Percentiles rank a stretch among this genome's conserved stretches.
Evolutionary conservation across 495 filamentous ascomycete species (phyloP).

Genomic region (Thozetella sp.): DNA sequence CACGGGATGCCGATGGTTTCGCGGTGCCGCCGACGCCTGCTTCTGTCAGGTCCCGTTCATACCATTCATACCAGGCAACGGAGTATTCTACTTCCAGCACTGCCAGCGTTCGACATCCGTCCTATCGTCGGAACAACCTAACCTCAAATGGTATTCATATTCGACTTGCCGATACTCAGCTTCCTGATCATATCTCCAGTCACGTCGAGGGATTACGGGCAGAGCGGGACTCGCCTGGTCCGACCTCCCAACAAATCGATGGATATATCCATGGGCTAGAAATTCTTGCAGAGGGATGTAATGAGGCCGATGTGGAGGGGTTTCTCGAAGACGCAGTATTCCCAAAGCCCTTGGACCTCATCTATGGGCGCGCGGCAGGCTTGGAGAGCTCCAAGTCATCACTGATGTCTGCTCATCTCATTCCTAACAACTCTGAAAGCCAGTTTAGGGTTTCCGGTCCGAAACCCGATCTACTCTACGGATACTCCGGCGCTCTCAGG

Average conservation of each 20-base stretch:
- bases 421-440: slow-evolving; percentile 9
- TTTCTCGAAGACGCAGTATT: slow-evolving; percentile 6
- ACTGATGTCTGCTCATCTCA: slow-evolving; percentile 7
- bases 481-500: slow-evolving; percentile 6
- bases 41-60: slow-evolving; percentile 20
- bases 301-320: neutral
- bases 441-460: slow-evolving; percentile 9
- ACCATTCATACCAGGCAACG: slow-evolving; percentile 12
- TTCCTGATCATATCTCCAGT: slow-evolving; percentile 12
- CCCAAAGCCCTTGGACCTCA: slow-evolving; percentile 6
- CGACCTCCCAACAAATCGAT: slow-evolving; percentile 11
- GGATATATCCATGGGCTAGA: neutral
- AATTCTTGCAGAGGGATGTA: slow-evolving; percentile 4
- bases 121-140: slow-evolving; percentile 17
- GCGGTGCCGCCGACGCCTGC: slow-evolving; percentile 20
- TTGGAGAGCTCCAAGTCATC: slow-evolving; percentile 6
- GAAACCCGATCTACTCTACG: slow-evolving; percentile 11
- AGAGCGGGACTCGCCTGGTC: slow-evolving; percentile 15
- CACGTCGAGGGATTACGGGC: slow-evolving; percentile 11
- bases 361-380: slow-evolving; percentile 6
- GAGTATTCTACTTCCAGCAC: slow-evolving; percentile 10
- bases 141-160: slow-evolving; percentile 15
- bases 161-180: slow-evolving; percentile 1
- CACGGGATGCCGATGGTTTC: slow-evolving; percentile 25
- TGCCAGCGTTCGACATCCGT: slow-evolving; percentile 14